These are phyloP conservation scores for Fomitopsis schrenkii DNA, from an alignment of 1,284 basidiomycete genomes.

Conservation along the genomic window DNA sequence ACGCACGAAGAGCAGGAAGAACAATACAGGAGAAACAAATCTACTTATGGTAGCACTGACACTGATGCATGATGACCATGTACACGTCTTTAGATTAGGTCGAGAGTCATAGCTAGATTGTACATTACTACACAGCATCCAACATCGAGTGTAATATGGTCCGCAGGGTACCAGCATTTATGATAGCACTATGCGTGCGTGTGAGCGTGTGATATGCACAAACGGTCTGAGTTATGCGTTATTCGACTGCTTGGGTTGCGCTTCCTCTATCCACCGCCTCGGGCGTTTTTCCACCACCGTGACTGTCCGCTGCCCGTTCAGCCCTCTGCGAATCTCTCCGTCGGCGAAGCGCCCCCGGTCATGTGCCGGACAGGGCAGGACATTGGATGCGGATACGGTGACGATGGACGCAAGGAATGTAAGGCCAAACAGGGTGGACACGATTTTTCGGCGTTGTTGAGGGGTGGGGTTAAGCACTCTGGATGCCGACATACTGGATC, in stretches of 20 bases:
- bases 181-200: background rate
- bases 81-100: slow-evolving; percentile 1
- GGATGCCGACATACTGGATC: slow-evolving; percentile 47
- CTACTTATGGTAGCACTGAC: slow-evolving; percentile 17
- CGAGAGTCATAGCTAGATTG: background rate
- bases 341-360: slow-evolving; percentile 54
- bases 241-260: slow-evolving; percentile 29
- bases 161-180: background rate
- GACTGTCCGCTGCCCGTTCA: slow-evolving; percentile 22
- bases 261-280: slow-evolving; percentile 81
- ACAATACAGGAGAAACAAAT: slow-evolving; percentile 38
- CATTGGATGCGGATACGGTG: slow-evolving; percentile 76
- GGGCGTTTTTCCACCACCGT: slow-evolving; percentile 58
- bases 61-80: slow-evolving; percentile 12
- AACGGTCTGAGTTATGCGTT: background rate
- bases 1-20: slow-evolving; percentile 60
- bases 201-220: background rate
- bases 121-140: background rate
- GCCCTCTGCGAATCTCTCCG: slow-evolving; percentile 30
- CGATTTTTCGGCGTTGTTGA: slow-evolving; percentile 62
- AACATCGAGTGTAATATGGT: background rate
- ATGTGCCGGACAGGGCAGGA: slow-evolving; percentile 73
- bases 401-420: slow-evolving; percentile 73
- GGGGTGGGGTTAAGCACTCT: slow-evolving; percentile 57
- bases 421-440: slow-evolving; percentile 73